Evolutionary conservation across 352 stramenopile genomes (phyloP), one percentile per base, ranked within the genome.

Genomic region (Pythium folliculosum): DNA sequence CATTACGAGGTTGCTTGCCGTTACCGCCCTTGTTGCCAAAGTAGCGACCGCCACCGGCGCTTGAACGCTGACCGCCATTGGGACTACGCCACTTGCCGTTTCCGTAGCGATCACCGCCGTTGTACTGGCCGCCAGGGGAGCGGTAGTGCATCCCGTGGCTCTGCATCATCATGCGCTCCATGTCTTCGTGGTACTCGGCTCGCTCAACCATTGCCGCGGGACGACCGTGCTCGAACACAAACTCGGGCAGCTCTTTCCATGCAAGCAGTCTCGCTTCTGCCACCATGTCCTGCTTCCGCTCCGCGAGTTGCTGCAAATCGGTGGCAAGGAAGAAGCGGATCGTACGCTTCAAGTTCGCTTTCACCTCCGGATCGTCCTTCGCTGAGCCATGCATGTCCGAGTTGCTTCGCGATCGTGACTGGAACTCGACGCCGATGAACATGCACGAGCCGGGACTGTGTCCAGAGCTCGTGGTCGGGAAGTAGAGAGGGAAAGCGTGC

Each of bases 251-350:
- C 35, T 90, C 80, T 9, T 77, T 75, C 86, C 84, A 94, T 4
- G 60, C 77, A 44, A 92, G 10, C 6, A 92, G 53, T 12, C 62
- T 71, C 9, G 85, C 80, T 19, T 81, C 75, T 1, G 81, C 81
- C 8, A 67, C 72, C 84, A 94, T 92, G 30, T 88, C 82, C 37
- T 77, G 69, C 47, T 90, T 82, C 5, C 82, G 81, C 49, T 90
- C 81, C n/a, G 87, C 80, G 68, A 92, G 86, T 51, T 92, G 86
- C 69, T 94, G 86, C 70, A 94, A 65, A 45, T 94, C 86, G 2
- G 86, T 94, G 17, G 86, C 86, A 51, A 93, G 67, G 71, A 93
- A 93, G 70, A 95, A 93, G 0, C 82, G 85, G 63, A 92, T 93
- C 12, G 84, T 91, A 44, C 89, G 82, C 60, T 92, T 77, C 40